phyloP scores from a whole-genome alignment of 2,329 filamentous ascomycete species.

The Fusarium sp. region DNA sequence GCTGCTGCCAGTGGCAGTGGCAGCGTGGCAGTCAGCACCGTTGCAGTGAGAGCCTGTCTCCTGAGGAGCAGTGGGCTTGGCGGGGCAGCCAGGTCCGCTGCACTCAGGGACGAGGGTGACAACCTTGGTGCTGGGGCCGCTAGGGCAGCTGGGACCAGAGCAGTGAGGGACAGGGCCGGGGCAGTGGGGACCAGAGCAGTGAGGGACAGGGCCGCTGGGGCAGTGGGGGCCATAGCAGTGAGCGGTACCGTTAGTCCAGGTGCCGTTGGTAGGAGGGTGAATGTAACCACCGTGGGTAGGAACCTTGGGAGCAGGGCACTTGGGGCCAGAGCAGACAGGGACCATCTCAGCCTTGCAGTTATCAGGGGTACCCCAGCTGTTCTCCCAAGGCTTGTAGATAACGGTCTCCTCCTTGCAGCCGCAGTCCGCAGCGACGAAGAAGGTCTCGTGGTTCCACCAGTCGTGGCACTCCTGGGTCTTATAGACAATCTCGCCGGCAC shows the following conservation, averaged over 20 bases:
- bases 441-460: conserved; percentile 15
- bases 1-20: neutral
- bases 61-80: neutral
- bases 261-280: neutral
- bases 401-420: conserved; percentile 16
- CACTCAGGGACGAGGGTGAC: neutral
- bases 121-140: neutral
- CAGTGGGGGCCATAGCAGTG: neutral
- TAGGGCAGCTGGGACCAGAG: neutral
- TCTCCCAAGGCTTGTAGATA: conserved; percentile 38
- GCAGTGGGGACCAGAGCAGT: neutral
- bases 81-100: neutral
- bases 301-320: conserved; percentile 2
- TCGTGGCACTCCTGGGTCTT: conserved; percentile 28
- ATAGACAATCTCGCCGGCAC: conserved; percentile 30
- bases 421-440: conserved; percentile 24
- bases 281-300: neutral
- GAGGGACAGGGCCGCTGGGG: neutral
- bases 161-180: neutral
- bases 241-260: neutral
- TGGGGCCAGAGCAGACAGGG: neutral
- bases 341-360: neutral
- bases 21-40: neutral
- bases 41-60: neutral
- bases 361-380: conserved; percentile 5